A percentile compares a stretch with the other conserved stretches of the same genome.
Conservation (phyloP, 2,329 filamentous ascomycete species). For the Rugonectria rugulosa region DNA sequence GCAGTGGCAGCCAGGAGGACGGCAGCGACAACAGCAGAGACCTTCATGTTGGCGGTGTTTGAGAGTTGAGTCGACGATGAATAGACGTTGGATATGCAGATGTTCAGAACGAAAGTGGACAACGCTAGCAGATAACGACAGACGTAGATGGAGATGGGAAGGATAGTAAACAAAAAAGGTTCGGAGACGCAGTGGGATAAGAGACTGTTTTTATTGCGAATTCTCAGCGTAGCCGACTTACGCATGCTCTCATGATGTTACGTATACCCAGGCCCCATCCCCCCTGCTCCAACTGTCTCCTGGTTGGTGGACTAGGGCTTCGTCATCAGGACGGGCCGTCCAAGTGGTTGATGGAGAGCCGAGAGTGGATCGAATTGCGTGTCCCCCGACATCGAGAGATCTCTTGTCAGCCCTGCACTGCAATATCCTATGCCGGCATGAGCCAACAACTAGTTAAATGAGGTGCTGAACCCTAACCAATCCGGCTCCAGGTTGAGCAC, state of each 20-base stretch:
- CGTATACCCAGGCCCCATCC: conserved; percentile 5
- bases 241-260: conserved; percentile 15
- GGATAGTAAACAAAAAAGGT: neutral
- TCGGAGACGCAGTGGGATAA: neutral
- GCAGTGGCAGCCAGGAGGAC: conserved; percentile 4
- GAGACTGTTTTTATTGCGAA: conserved; percentile 3
- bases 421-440: neutral
- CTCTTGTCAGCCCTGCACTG: neutral
- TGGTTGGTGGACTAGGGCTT: conserved; percentile 12
- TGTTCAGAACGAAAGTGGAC: neutral
- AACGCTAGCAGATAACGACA: conserved; percentile 5
- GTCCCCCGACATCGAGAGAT: neutral
- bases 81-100: neutral
- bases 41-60: conserved; percentile 14
- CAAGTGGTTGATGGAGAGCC: conserved; percentile 7
- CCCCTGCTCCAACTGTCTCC: conserved; percentile 2
- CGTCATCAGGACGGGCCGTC: conserved; percentile 1
- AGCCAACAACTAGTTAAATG: conserved; percentile 5
- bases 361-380: conserved; percentile 17
- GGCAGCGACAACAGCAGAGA: conserved; percentile 3
- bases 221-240: neutral
- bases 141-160: neutral
- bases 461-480: conserved; percentile 37
- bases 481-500: conserved; percentile 44
- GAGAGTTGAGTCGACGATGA: neutral